phyloP scores from a whole-genome alignment of 495 filamentous ascomycete species.

The Lasiosphaeriaceae sp. region DNA sequence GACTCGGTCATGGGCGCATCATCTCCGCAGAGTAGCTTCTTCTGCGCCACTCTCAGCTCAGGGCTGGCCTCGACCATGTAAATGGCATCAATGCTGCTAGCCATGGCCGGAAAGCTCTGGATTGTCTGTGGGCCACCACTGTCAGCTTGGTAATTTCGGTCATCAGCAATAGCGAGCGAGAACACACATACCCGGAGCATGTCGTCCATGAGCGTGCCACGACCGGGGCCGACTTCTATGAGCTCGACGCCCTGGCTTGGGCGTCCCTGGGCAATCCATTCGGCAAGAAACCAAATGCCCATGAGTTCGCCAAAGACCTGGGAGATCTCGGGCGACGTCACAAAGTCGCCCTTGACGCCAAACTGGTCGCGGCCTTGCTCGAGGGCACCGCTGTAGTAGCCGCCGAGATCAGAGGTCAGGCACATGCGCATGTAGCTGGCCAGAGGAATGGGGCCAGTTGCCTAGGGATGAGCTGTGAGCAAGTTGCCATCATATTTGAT shows the following conservation, averaged over 20 bases:
- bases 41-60: constrained; percentile 70
- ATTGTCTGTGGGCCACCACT: constrained; percentile 58
- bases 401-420: constrained; percentile 82
- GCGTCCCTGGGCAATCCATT: constrained; percentile 89
- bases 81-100: constrained; percentile 71
- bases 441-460: constrained; percentile 85
- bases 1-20: constrained; percentile 62
- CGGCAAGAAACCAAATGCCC: constrained; percentile 89
- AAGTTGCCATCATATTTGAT: neutral
- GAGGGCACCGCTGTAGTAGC: constrained; percentile 82
- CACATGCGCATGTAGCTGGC: constrained; percentile 98
- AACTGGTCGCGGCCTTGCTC: constrained; percentile 72
- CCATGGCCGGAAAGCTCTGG: constrained; percentile 72
- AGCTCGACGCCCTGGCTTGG: constrained; percentile 69
- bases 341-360: constrained; percentile 86
- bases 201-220: constrained; percentile 97
- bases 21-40: constrained; percentile 76
- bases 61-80: constrained; percentile 90
- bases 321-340: constrained; percentile 95
- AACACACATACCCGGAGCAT: constrained; percentile 68
- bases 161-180: neutral
- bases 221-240: constrained; percentile 89
- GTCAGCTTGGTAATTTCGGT: neutral
- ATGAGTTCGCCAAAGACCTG: constrained; percentile 94
- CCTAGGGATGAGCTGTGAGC: constrained; percentile 32